Evolutionary conservation across 768 basidiomycete species (phyloP).

Genomic region (Lentinula aciculospora): DNA sequence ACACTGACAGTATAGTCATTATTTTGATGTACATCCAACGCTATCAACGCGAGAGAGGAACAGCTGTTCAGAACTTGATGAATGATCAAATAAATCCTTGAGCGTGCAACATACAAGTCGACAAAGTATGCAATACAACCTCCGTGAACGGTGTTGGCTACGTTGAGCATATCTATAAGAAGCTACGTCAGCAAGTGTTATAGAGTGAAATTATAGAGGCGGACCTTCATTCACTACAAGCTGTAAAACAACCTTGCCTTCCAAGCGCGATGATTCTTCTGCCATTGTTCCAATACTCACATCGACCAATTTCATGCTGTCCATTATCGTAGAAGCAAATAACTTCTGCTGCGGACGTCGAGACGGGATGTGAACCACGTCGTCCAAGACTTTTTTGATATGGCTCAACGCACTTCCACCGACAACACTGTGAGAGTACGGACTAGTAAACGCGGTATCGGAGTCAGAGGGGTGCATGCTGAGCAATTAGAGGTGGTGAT

Average conservation of each 20-base stretch:
- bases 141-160: conserved; percentile 21
- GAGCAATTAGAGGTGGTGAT: neutral
- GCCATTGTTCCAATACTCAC: conserved; percentile 2
- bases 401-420: neutral
- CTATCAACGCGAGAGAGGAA: neutral
- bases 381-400: neutral
- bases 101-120: conserved; percentile 19
- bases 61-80: neutral
- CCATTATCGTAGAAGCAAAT: neutral
- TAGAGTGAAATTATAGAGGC: neutral
- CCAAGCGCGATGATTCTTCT: neutral
- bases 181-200: neutral
- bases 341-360: neutral
- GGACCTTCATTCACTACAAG: conserved; percentile 1
- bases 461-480: neutral
- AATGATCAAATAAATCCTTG: conserved; percentile 1
- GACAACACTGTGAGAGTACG: neutral
- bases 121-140: conserved; percentile 25
- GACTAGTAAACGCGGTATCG: neutral
- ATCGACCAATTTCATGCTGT: neutral
- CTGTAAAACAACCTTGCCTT: conserved; percentile 2
- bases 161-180: conserved; percentile 28
- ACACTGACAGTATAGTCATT: conserved; percentile 12
- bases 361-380: neutral
- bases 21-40: neutral